Base-by-base conservation (phyloP, 805 yeast genomes). In the Pichia kluyveri region DNA sequence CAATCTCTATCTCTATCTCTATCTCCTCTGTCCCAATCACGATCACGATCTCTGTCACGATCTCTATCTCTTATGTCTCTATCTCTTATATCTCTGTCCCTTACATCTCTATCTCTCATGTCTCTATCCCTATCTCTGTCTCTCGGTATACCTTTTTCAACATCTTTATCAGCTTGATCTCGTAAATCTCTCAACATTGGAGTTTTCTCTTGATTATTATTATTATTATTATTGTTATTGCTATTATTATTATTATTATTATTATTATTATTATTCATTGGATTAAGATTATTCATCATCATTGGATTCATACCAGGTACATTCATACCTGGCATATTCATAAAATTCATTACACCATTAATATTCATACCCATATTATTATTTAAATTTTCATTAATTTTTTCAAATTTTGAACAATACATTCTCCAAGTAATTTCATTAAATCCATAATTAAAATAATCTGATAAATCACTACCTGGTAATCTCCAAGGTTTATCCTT, bases 401-500 rank as follows among this genome's bases (percentile, higher is more conserved):
- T 82, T 63, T 90, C 96, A 60, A 90, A 96, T 63, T 87, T 88
- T 40, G 82, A 73, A 56, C 96, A 82, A 67, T 93, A 93, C 26
- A 90, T 88, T 47, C 85, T 80, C 99, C 99, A 93, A 15, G 97
- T 85, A 55, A 86, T 77, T 69, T 93, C 99, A 62, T 93, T 96
- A 61, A 93, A 93, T 1, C 99, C 99, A 60, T 81, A 93, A 68
- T 93, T 93, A 73, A 93, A 93, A 66, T 89, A 95, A 65, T 93
- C 98, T 8, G 95, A 77, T 39, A 87, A 69, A 66, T 93, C 97
- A 4, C 96, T 96, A 38, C 98, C 99, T 1, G 98, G 97, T 54
- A 86, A 81, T 61, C 99, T 77, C 99, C 99, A 93, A 9, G 99
- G 99, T 68, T 95, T 95, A 55, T 89, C 96, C 54, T 86, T 88